Evolutionary conservation across 1,284 basidiomycete species (phyloP), one percentile per base, ranked within the genome.

Genomic region (Fomitopsis pinicola): DNA sequence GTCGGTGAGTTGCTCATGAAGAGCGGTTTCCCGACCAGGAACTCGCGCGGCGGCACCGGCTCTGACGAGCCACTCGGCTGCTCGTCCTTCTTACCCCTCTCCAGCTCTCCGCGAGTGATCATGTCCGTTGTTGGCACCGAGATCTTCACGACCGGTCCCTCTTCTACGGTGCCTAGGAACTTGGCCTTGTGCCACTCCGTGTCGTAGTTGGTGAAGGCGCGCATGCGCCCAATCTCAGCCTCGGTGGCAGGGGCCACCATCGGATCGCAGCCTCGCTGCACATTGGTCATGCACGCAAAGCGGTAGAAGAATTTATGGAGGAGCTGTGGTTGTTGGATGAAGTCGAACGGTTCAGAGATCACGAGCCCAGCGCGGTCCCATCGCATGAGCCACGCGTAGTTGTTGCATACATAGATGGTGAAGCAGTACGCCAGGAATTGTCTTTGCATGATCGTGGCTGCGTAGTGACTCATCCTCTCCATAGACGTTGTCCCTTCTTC

Each of bases 191-290:
- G 38, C 38, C 38, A 38, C 3, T 38, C 38, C 5, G 38, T 38
- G 14, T 38, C 14, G 38, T 7, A 38, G 38, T 5, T 15, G 4
- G 38, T 15, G 14, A 38, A 46, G 2, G 45, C 22, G 10, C 40
- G 36, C 58, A 46, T 46, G 35, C 42, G 17, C 30, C 22, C n/a
- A 3, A 19, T n/a, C 19, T 42, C 42, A 5, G 46, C 53, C 4
- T 45, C 26, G 5, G 53, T 46, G 10, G 59, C 52, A 17, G 22
- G 36, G 12, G 1, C 1, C 33, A 42, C 57, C 14, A 57, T 65
- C 9, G 63, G 63, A 44, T 69, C 66, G 56, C 52, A 64, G 2
- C 67, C 65, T 2, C 62, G 61, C 35, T 58, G 10, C 3, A 17
- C 30, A 33, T 33, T 7, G 3, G 30, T 33, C 30, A 33, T 33